Base-by-base conservation (phyloP, 495 filamentous ascomycete species). In the Penicillium coffeae region DNA sequence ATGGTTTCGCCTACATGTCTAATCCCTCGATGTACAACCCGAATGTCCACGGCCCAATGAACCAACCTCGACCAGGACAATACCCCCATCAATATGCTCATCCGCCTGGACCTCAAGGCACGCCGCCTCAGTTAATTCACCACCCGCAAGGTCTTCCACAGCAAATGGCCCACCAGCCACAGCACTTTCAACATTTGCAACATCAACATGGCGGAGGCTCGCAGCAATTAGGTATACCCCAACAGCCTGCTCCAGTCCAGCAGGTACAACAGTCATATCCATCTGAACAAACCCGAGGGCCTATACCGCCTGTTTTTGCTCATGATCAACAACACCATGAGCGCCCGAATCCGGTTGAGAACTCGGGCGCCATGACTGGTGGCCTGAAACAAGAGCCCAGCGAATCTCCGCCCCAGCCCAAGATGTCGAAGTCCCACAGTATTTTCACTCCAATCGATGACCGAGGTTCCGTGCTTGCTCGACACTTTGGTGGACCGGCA, bases 361-460 rank as follows among this genome's bases (percentile, higher is more conserved):
- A 50, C 13, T 56, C 73, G 7, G 71, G 81, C 25, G 70, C 61
- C 62, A 62, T 59, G 50, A 52, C 59, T 55, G 68, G 56, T 58
- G 55, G 38, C 38, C 39, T 65, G 50, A 78, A 73, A 54, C 33
- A 30, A 37, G 76, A 73, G 40, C 68, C 60, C n/a, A 69, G 63
- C 48, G 77, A 80, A 49, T 76, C 74, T 4, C 77, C 76, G 38
- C 77, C 65, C 55, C 74, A 72, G 69, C 75, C 74, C 16, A 91
- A 89, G 60, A 85, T 87, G n/a, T 82, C 83, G 15, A 91, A 92
- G 65, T 87, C 86, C 7, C 85, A 90, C 47, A 96, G 90, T 65
- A 97, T 97, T 44, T 97, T 96, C 58, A 98, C 93, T 1, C 93
- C 93, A 1, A 95, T 97, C 47, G 93, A 96, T 55, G 92, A 95